These are phyloP conservation scores for Termitomyces bulborhizus DNA, from an alignment of 768 basidiomycete species.

Conservation along the genomic window DNA sequence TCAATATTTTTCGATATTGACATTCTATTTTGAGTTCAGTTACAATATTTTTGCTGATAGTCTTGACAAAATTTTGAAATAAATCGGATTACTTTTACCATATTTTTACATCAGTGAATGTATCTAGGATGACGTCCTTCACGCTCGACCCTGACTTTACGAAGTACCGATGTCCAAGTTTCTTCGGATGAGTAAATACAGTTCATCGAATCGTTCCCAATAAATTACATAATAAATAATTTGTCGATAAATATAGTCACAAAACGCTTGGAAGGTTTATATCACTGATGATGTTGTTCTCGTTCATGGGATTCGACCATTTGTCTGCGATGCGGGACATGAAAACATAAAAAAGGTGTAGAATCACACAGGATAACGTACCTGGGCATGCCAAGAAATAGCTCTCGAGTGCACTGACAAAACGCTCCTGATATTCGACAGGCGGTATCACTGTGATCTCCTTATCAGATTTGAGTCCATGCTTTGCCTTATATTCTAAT, in stretches of 20 bases:
- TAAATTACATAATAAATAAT: too few relatives aligned
- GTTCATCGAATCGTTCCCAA: too few relatives aligned
- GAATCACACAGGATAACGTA: conserved; percentile 16
- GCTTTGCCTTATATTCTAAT: conserved; percentile 81
- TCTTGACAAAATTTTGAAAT: too few relatives aligned
- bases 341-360: not conserved
- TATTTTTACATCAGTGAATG: too few relatives aligned
- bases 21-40: too few relatives aligned
- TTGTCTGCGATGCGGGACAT: conserved; percentile 26
- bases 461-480: conserved; percentile 61
- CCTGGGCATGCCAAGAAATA: conserved; percentile 79
- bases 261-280: conserved; percentile 35
- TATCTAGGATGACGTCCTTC: too few relatives aligned
- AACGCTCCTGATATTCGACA: conserved; percentile 72
- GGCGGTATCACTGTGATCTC: conserved; percentile 80
- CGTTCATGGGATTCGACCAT: conserved; percentile 42
- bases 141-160: too few relatives aligned
- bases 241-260: conserved; percentile 12
- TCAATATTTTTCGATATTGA: too few relatives aligned
- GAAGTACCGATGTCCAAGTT: too few relatives aligned
- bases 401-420: conserved; percentile 61
- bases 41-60: too few relatives aligned
- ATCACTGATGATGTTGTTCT: conserved; percentile 31
- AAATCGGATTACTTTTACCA: too few relatives aligned
- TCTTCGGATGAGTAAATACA: too few relatives aligned